These are phyloP conservation scores for Phaeodactylum tricornutum DNA, from an alignment of 108 stramenopile genomes.

Conservation along the genomic window DNA sequence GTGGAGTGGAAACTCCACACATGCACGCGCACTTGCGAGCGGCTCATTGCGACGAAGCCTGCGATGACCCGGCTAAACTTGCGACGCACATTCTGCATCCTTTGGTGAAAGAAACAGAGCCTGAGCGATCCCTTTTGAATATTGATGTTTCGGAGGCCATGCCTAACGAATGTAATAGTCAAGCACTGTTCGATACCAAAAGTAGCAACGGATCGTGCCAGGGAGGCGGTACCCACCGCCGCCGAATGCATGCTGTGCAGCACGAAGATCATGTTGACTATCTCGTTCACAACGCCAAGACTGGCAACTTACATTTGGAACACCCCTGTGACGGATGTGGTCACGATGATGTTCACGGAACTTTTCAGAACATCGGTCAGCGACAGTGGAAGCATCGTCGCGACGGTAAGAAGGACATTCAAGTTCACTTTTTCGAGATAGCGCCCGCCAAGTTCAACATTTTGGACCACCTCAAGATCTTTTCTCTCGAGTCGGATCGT, in stretches of 20 bases:
- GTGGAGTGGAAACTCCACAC: conserved; percentile 39
- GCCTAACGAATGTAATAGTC: conserved; percentile 16
- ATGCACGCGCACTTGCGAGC: conserved; percentile 40
- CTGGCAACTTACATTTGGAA: conserved; percentile 35
- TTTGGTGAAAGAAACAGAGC: background rate
- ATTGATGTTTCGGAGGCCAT: conserved; percentile 3
- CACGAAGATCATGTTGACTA: conserved; percentile 41
- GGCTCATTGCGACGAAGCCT: no score
- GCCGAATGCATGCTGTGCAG: conserved; percentile 16
- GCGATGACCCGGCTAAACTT: no score
- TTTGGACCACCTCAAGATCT: conserved; percentile 20
- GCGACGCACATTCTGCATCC: conserved; percentile 1
- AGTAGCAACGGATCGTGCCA: conserved; percentile 2
- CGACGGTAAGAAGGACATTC: conserved; percentile 11
- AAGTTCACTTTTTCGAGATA: conserved; percentile 29
- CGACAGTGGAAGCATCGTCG: conserved; percentile 17
- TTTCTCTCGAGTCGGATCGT: conserved; percentile 22
- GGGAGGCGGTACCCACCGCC: background rate
- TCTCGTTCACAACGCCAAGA: conserved; percentile 23
- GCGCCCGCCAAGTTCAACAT: conserved; percentile 16
- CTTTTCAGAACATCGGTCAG: conserved; percentile 16
- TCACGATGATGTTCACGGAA: conserved; percentile 34
- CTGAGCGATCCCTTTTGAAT: background rate
- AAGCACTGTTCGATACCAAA: background rate
- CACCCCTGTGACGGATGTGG: conserved; percentile 35